A percentile compares a stretch with the other conserved stretches of the same genome.
phyloP scores from a whole-genome alignment of 1,139 yeast species.

The Yamadazyma epiphylla region DNA sequence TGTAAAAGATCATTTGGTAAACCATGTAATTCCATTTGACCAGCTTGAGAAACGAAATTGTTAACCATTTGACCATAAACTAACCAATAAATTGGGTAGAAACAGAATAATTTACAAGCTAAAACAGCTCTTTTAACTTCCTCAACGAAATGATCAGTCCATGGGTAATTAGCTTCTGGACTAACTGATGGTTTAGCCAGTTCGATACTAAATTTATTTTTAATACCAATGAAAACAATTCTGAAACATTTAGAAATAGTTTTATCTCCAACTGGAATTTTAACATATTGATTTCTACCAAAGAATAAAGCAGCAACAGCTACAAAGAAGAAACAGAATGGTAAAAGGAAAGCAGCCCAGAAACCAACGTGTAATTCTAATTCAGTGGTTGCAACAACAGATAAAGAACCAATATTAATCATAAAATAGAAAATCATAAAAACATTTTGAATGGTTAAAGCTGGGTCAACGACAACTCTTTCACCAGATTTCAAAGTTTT shows the following conservation, averaged over 20 bases:
- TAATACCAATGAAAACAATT: conserved; percentile 42
- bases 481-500: conserved; percentile 34
- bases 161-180: conserved; percentile 44
- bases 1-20: conserved; percentile 67
- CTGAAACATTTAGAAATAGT: conserved; percentile 56
- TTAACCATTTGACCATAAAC: conserved; percentile 65
- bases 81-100: conserved; percentile 65
- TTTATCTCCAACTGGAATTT: conserved; percentile 61
- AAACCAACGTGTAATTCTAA: conserved; percentile 35
- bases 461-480: conserved; percentile 38
- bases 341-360: conserved; percentile 50
- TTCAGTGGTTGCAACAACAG: conserved; percentile 41
- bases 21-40: conserved; percentile 58
- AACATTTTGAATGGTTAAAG: conserved; percentile 38
- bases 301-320: conserved; percentile 52
- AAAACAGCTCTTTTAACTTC: conserved; percentile 55
- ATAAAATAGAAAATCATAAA: conserved; percentile 41
- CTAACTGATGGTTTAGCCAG: conserved; percentile 52
- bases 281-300: conserved; percentile 57
- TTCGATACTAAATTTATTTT: conserved; percentile 48
- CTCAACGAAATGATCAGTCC: conserved; percentile 62
- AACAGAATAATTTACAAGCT: conserved; percentile 62
- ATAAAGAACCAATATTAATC: conserved; percentile 39
- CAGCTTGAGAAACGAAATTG: conserved; percentile 65
- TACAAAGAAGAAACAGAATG: conserved; percentile 63